A percentile compares a stretch with the other conserved stretches of the same genome.
Evolutionary conservation across 148 eudicot species (phyloP).

Genomic region (Limonium bicolor): DNA sequence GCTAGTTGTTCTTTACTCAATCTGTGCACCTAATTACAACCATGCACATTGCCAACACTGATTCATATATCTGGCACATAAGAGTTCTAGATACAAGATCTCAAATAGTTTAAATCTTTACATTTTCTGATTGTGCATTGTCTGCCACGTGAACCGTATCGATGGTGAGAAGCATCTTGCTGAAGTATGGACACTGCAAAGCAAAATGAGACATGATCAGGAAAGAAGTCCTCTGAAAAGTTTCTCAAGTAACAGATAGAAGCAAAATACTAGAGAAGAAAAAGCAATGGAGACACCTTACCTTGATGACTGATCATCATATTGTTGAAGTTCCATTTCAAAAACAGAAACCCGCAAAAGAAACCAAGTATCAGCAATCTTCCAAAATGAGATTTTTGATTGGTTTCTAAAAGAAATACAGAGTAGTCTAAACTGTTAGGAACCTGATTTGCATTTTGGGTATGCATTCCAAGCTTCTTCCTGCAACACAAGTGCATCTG

Average conservation of each 20-base stretch:
- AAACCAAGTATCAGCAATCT: neutral
- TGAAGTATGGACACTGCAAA: slow-evolving; percentile 47
- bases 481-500: slow-evolving; percentile 43
- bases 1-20: slow-evolving; percentile 41
- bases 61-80: neutral
- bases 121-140: slow-evolving; percentile 50
- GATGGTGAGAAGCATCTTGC: slow-evolving; percentile 33
- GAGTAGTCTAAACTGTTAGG: neutral
- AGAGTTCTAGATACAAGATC: neutral
- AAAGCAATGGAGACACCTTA: neutral
- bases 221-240: too few relatives aligned
- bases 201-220: neutral
- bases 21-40: slow-evolving; percentile 48
- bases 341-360: neutral
- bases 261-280: too few relatives aligned
- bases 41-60: neutral
- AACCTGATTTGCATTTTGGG: slow-evolving; percentile 67
- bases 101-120: slow-evolving; percentile 9
- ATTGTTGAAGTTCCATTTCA: neutral
- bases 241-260: too few relatives aligned
- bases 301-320: slow-evolving; percentile 4
- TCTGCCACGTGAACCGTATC: slow-evolving; percentile 55
- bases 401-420: slow-evolving; percentile 4
- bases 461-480: slow-evolving; percentile 78
- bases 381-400: slow-evolving; percentile 1